A percentile compares a stretch with the other conserved stretches of the same genome.
Conservation (phyloP, 768 basidiomycete genomes). For the Lactarius deliciosus region DNA sequence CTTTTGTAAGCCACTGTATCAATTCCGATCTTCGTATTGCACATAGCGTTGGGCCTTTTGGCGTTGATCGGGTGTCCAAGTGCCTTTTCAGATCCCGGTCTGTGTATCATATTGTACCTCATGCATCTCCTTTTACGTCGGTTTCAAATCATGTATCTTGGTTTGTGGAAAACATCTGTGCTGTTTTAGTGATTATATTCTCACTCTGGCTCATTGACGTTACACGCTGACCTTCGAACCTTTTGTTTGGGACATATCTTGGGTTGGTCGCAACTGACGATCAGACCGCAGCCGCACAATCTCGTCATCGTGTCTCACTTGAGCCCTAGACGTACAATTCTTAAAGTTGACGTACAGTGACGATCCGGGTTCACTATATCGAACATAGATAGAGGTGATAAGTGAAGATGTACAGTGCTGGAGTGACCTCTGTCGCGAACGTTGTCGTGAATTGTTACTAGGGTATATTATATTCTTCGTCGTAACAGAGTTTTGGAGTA, state of each 20-base stretch:
- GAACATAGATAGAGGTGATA: too few relatives aligned
- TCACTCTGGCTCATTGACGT: not conserved
- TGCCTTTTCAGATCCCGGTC: constrained; percentile 1
- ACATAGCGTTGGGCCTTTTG: constrained; percentile 20
- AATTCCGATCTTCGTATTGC: constrained; percentile 20
- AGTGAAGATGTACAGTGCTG: not conserved
- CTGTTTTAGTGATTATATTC: not conserved
- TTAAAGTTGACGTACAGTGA: not conserved
- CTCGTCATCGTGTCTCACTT: too few relatives aligned
- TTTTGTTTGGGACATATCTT: not conserved
- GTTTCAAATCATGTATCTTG: constrained; percentile 8
- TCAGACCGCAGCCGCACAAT: not conserved
- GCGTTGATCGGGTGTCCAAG: constrained; percentile 2
- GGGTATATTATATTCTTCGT: constrained; percentile 14
- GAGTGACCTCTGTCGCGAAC: not conserved
- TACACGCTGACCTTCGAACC: not conserved
- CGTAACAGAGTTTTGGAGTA: not conserved
- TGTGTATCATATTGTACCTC: constrained; percentile 17
- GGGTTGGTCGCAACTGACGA: not conserved
- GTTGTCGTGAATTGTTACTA: not conserved
- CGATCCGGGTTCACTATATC: not conserved
- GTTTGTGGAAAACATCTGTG: constrained; percentile 12
- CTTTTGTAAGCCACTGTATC: constrained; percentile 28
- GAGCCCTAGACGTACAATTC: not conserved
- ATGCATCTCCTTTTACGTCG: constrained; percentile 3